Percentiles rank a stretch among this genome's conserved stretches.
phyloP scores from a whole-genome alignment of 2,329 filamentous ascomycete species.

The Hymenoscyphus occultus region DNA sequence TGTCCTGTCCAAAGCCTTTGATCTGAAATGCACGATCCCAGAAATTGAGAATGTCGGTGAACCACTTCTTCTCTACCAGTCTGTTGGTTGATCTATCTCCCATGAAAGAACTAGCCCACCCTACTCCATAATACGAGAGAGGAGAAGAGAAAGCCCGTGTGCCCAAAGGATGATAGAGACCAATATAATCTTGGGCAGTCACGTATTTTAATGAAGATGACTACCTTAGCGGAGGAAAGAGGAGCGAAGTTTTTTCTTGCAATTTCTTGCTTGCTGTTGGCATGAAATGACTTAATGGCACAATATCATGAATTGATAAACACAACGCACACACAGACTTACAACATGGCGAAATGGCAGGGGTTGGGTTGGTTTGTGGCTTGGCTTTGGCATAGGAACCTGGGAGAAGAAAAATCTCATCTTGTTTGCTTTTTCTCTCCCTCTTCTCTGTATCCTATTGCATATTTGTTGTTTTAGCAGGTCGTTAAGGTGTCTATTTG shows the following conservation, averaged over 20 bases:
- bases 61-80: conserved; percentile 87
- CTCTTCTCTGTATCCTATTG: conserved; percentile 17
- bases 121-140: neutral
- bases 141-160: neutral
- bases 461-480: conserved; percentile 22
- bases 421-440: neutral
- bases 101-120: neutral
- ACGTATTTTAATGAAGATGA: conserved; percentile 7
- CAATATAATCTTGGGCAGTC: neutral
- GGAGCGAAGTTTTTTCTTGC: neutral
- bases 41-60: conserved; percentile 99
- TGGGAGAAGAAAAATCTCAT: neutral
- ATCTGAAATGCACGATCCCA: conserved; percentile 97
- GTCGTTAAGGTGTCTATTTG: conserved; percentile 21
- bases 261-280: neutral
- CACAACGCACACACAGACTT: neutral
- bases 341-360: neutral
- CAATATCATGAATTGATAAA: conserved; percentile 12
- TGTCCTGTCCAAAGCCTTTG: conserved; percentile 96
- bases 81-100: conserved; percentile 34
- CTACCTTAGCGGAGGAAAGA: neutral
- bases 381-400: conserved; percentile 1
- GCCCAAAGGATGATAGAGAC: neutral
- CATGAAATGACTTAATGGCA: conserved; percentile 10
- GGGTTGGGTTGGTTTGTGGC: neutral